Evolutionary conservation across 192 early-diverging fungal genomes (phyloP).

Genomic region (Linnemannia schmuckeri): DNA sequence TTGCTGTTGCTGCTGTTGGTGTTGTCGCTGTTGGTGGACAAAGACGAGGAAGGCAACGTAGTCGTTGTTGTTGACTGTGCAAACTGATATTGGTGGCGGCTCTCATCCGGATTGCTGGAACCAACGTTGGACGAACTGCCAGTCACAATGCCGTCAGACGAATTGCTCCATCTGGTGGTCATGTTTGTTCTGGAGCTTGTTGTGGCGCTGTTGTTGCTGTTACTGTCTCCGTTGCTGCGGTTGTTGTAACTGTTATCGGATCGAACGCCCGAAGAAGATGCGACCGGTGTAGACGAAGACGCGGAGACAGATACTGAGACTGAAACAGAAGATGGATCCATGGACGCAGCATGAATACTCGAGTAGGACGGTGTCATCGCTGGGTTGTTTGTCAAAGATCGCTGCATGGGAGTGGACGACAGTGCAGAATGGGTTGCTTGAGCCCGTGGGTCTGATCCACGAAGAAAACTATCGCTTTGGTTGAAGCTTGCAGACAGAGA

Average conservation of each 20-base stretch:
- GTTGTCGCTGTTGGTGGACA: neutral
- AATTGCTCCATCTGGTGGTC: neutral
- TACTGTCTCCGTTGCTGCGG: neutral
- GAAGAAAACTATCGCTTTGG: neutral
- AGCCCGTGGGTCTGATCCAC: neutral
- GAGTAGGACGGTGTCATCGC: conserved; percentile 6
- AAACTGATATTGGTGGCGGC: neutral
- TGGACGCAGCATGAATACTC: conserved; percentile 24
- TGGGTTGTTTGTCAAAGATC: conserved; percentile 39
- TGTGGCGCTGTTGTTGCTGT: neutral
- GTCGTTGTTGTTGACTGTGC: neutral
- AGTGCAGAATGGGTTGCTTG: neutral
- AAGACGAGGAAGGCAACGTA: neutral
- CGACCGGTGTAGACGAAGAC: conserved; percentile 1
- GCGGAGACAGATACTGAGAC: conserved; percentile 29
- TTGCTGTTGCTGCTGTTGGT: neutral
- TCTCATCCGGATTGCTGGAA: neutral
- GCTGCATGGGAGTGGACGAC: conserved; percentile 45
- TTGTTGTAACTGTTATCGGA: neutral
- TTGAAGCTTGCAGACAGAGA: neutral
- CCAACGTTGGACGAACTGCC: neutral
- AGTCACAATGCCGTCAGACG: neutral
- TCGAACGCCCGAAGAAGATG: neutral
- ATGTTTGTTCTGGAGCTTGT: neutral
- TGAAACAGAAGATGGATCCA: conserved; percentile 7